Evolutionary conservation across 2,329 filamentous ascomycete species (phyloP), one percentile per base, ranked within the genome.

Genomic region (Ophiocordyceps camponoti-floridani): DNA sequence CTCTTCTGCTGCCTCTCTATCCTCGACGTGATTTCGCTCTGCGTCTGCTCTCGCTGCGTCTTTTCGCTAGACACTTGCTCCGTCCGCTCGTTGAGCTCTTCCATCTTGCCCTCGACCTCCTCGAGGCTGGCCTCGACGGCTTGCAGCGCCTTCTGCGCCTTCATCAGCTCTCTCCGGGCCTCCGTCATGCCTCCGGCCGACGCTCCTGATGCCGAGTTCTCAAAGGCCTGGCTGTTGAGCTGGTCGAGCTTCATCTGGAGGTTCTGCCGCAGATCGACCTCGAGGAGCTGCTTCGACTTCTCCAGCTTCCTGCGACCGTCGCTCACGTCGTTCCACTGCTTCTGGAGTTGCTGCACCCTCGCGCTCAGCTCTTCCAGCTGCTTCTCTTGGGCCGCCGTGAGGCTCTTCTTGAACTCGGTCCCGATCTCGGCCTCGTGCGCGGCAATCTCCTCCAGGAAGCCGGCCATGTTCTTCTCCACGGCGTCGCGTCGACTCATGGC

Each of bases 331-430:
- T 83, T 82, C 65, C 85, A 82, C 54, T 88, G 75, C 51, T 77
- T 80, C 49, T 84, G 78, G 41, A 96, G 64, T 40, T 82, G 76
- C 54, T 88, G 83, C 7, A 86, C 77, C 12, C 72, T 72, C 4
- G 67, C 65, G 47, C 77, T 81, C 10, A 94, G 72, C 31, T 70
- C 69, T 48, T 91, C 82, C 4, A 98, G 70, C 54, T 84, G 79
- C 38, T 71, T 68, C 60, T 96, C 89, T 61, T 98, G 93, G n/a
- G 79, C 75, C 8, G 74, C 66, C 10, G 81, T 83, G 43, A 98
- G 69, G 12, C 82, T 82, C 62, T 94, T 95, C 66, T 94, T 93
- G 67, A 96, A 98, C 23, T 93, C 82, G 1, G 85, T 84, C 14
- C 72, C 71, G 46, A 95, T 63, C 59, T 98, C 93, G 2, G 79